Conservation (phyloP, 768 basidiomycete genomes). For the Lactarius tabidus region DNA sequence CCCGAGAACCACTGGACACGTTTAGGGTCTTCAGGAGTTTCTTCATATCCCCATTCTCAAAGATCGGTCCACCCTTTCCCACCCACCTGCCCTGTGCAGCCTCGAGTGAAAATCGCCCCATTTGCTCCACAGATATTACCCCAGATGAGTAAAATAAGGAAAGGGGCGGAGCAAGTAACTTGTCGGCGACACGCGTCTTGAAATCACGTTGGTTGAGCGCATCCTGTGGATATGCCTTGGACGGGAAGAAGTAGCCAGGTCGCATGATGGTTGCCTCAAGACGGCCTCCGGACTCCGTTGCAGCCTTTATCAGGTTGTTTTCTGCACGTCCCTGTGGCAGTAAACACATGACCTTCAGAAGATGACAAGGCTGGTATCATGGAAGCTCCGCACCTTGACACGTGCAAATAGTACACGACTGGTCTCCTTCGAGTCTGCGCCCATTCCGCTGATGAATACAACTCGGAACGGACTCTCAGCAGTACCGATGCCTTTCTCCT, state of each 20-base stretch:
- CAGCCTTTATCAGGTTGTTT: slow-evolving; percentile 17
- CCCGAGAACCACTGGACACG: background rate
- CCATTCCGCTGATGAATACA: slow-evolving; percentile 31
- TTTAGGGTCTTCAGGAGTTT: slow-evolving; percentile 1
- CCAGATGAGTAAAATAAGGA: slow-evolving; percentile 9
- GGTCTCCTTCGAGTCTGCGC: slow-evolving; percentile 30
- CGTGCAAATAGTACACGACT: slow-evolving; percentile 26
- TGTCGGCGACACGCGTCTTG: slow-evolving; percentile 9
- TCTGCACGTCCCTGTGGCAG: slow-evolving; percentile 20
- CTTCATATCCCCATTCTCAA: slow-evolving; percentile 23
- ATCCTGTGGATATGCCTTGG: slow-evolving; percentile 21
- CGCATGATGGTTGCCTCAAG: slow-evolving; percentile 17
- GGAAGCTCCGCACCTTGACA: slow-evolving; percentile 27
- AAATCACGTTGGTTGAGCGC: slow-evolving; percentile 14
- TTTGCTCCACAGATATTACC: slow-evolving; percentile 11
- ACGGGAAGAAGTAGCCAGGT: slow-evolving; percentile 26
- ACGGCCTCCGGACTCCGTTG: slow-evolving; percentile 10
- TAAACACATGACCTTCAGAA: background rate
- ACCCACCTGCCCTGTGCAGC: slow-evolving; percentile 22
- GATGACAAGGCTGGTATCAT: background rate
- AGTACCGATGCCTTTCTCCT: slow-evolving; percentile 22
- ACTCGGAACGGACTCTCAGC: slow-evolving; percentile 28
- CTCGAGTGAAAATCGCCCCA: slow-evolving; percentile 19
- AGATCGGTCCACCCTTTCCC: slow-evolving; percentile 10
- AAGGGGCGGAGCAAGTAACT: slow-evolving; percentile 10